Evolutionary conservation across 805 yeast genomes (phyloP).

Genomic region (Candida lessepsii): DNA sequence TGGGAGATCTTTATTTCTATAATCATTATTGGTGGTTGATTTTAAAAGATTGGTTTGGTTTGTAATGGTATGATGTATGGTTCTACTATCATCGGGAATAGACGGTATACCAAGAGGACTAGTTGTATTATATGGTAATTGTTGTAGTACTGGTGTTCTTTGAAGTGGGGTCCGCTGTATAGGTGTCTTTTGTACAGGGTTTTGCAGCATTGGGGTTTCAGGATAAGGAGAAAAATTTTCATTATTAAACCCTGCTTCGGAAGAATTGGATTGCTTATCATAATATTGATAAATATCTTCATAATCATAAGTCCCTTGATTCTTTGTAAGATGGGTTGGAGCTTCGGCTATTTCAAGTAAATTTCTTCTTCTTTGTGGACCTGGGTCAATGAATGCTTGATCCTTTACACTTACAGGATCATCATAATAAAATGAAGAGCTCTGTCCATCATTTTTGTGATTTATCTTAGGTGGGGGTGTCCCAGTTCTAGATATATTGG

Average conservation of each 20-base stretch:
- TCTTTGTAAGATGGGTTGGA: conserved; percentile 8
- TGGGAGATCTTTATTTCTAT: conserved; percentile 23
- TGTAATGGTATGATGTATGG: conserved; percentile 8
- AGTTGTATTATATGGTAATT: conserved; percentile 12
- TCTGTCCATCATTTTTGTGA: conserved; percentile 1
- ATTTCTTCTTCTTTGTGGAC: conserved; percentile 14
- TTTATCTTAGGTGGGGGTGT: conserved; percentile 26
- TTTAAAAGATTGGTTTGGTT: too few relatives aligned
- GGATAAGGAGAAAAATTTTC: conserved; percentile 19
- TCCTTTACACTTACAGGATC: conserved; percentile 2
- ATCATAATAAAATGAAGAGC: conserved; percentile 10
- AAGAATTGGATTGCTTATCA: conserved; percentile 15
- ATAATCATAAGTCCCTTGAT: conserved; percentile 12
- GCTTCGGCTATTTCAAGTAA: conserved; percentile 17
- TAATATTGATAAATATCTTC: conserved; percentile 20
- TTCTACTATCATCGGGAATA: conserved; percentile 9
- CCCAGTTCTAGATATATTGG: conserved; percentile 30
- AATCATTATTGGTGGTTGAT: too few relatives aligned
- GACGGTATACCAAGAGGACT: conserved; percentile 12
- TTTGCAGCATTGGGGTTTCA: not conserved
- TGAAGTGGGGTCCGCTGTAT: not conserved
- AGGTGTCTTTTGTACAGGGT: not conserved
- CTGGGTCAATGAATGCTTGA: conserved; percentile 11
- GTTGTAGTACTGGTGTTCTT: not conserved
- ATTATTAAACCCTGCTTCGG: conserved; percentile 9